These are phyloP conservation scores for Talaromyces sp. DNA, from an alignment of 2,329 filamentous ascomycete species.

Conservation along the genomic window DNA sequence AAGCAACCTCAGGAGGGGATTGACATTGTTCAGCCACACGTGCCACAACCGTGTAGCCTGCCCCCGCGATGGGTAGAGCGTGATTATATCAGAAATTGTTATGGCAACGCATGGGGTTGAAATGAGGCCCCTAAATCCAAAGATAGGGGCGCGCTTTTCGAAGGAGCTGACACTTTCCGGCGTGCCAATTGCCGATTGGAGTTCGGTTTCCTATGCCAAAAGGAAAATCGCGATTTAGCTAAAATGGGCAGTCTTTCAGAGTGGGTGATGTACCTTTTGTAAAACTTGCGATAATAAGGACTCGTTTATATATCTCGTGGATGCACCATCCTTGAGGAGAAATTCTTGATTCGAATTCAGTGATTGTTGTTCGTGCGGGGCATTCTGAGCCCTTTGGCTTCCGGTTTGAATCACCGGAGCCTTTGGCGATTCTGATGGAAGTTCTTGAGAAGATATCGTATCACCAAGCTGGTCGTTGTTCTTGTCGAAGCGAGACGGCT, in stretches of 20 bases:
- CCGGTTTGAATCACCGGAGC: neutral
- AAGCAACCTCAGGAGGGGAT: conserved; percentile 26
- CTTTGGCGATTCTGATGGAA: neutral
- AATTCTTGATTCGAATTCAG: neutral
- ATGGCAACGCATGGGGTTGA: conserved; percentile 17
- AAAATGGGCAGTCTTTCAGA: neutral
- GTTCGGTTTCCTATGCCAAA: neutral
- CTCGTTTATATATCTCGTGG: conserved; percentile 19
- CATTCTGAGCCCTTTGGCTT: neutral
- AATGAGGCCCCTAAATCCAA: conserved; percentile 23
- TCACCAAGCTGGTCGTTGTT: neutral
- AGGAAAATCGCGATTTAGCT: neutral
- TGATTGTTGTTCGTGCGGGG: neutral
- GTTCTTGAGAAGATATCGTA: neutral
- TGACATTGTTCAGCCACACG: conserved; percentile 24
- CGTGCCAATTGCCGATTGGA: neutral
- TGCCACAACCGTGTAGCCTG: conserved; percentile 28
- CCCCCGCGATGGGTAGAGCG: conserved; percentile 21
- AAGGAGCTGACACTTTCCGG: neutral
- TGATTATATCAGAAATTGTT: conserved; percentile 15
- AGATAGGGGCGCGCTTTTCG: conserved; percentile 12
- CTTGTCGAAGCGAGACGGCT: too few relatives aligned
- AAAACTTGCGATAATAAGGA: conserved; percentile 20
- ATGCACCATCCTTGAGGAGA: conserved; percentile 19
- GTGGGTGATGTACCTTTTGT: conserved; percentile 18